Evolutionary conservation across 768 basidiomycete species (phyloP).

Genomic region (Fistulinella prunicolor): DNA sequence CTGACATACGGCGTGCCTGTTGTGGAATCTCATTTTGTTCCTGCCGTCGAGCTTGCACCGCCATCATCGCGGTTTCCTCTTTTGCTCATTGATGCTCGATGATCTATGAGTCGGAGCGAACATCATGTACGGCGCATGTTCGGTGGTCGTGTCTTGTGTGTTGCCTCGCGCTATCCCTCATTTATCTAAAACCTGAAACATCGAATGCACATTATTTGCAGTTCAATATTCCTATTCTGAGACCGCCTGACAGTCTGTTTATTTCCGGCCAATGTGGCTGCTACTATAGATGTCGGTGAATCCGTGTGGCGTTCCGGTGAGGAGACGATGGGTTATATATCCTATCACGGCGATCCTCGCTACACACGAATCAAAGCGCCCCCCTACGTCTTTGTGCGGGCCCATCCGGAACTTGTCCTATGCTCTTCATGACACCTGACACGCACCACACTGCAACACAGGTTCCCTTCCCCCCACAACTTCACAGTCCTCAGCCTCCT

Average conservation of each 20-base stretch:
- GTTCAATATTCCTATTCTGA: slow-evolving; percentile 15
- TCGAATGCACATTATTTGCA: slow-evolving; percentile 14
- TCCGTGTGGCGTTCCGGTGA: slow-evolving; percentile 13
- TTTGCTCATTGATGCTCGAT: slow-evolving; percentile 52
- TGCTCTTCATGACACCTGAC: slow-evolving; percentile 9
- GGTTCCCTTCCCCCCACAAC: not conserved
- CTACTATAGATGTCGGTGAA: slow-evolving; percentile 8
- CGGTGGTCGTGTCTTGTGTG: slow-evolving; percentile 8
- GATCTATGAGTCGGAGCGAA: slow-evolving; percentile 14
- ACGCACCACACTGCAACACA: not conserved
- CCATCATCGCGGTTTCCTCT: slow-evolving; percentile 74
- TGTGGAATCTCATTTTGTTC: slow-evolving; percentile 51
- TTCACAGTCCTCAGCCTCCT: not conserved
- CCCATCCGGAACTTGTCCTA: slow-evolving; percentile 3
- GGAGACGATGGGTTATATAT: slow-evolving; percentile 21
- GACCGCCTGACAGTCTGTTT: not conserved
- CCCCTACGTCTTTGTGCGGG: slow-evolving; percentile 6
- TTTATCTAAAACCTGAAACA: slow-evolving; percentile 33
- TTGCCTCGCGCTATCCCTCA: slow-evolving; percentile 21
- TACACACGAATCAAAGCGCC: slow-evolving; percentile 2
- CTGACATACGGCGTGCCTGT: slow-evolving; percentile 53
- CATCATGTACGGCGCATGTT: slow-evolving; percentile 18
- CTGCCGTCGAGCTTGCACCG: slow-evolving; percentile 63
- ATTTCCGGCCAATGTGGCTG: slow-evolving; percentile 7
- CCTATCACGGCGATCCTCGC: slow-evolving; percentile 19